Evolutionary conservation across 2,329 filamentous ascomycete genomes (phyloP).

Genomic region (Ophiocordyceps robertsii): DNA sequence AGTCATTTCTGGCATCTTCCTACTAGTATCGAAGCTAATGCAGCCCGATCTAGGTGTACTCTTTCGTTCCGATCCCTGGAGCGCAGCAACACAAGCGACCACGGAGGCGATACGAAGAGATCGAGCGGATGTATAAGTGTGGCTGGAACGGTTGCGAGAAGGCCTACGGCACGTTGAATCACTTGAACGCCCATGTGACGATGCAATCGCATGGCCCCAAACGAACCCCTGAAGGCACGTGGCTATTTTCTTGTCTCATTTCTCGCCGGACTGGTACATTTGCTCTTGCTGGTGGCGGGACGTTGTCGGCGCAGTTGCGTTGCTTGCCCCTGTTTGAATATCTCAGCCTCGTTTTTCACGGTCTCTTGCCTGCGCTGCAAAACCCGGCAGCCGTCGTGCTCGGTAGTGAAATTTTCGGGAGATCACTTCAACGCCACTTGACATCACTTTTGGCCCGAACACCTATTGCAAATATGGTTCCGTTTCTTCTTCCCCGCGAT

Average conservation of each 20-base stretch:
- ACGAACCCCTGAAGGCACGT: constrained; percentile 89
- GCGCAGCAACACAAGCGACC: constrained; percentile 96
- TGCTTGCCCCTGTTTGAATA: no score
- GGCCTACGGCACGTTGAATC: constrained; percentile 93
- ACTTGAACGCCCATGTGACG: constrained; percentile 94
- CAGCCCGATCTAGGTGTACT: constrained; percentile 63
- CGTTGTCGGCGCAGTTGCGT: no score
- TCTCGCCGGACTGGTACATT: no score
- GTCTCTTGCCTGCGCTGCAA: no score
- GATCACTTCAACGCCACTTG: no score
- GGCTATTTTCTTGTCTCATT: background rate
- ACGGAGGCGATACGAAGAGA: constrained; percentile 87
- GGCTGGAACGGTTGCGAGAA: constrained; percentile 98
- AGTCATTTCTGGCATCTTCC: no score
- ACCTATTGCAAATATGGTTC: background rate
- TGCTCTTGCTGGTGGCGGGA: no score
- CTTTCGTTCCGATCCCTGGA: constrained; percentile 92
- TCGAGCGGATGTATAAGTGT: constrained; percentile 99
- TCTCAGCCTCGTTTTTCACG: no score
- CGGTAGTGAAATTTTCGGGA: no score
- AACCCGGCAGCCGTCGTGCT: no score
- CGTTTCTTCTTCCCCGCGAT: background rate
- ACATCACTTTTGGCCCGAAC: no score
- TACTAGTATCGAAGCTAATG: background rate
- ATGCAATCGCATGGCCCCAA: constrained; percentile 97